Conservation (phyloP, 495 filamentous ascomycete genomes). For the Tirmania nivea region DNA sequence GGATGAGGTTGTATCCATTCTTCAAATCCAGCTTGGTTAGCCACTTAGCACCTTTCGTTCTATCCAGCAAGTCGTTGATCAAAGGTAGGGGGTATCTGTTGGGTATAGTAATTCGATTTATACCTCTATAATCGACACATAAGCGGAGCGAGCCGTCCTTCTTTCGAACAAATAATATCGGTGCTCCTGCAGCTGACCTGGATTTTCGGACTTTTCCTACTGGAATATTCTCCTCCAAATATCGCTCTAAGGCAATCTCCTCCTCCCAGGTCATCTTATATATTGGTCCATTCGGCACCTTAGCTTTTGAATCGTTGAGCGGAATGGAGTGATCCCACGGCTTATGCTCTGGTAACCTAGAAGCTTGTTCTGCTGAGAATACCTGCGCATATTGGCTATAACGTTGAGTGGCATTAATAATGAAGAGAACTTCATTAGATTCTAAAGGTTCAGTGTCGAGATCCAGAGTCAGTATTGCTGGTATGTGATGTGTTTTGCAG, state of each 20-base stretch:
- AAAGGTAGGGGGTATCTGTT: conserved; percentile 19
- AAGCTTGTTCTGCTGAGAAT: too few species aligned
- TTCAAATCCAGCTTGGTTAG: conserved; percentile 23
- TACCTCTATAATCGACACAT: conserved; percentile 19
- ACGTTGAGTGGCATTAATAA: too few species aligned
- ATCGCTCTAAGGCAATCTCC: background rate
- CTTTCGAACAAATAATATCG: conserved; percentile 23
- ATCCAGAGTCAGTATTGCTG: too few species aligned
- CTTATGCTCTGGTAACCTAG: background rate
- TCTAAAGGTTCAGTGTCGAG: too few species aligned
- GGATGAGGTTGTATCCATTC: conserved; percentile 22
- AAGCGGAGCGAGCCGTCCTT: conserved; percentile 10
- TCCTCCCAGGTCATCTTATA: background rate
- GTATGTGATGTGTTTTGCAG: too few species aligned
- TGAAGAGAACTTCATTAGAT: too few species aligned
- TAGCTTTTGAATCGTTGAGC: background rate
- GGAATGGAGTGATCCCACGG: background rate
- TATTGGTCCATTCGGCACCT: background rate
- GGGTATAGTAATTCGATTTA: background rate
- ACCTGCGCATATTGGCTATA: too few species aligned
- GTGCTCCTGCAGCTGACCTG: conserved; percentile 1
- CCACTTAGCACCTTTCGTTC: conserved; percentile 5
- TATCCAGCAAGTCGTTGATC: conserved; percentile 19
- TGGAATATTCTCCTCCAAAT: background rate
- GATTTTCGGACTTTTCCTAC: background rate